Conservation (phyloP, 345 rosid species). For the Aquilaria malaccensis region DNA sequence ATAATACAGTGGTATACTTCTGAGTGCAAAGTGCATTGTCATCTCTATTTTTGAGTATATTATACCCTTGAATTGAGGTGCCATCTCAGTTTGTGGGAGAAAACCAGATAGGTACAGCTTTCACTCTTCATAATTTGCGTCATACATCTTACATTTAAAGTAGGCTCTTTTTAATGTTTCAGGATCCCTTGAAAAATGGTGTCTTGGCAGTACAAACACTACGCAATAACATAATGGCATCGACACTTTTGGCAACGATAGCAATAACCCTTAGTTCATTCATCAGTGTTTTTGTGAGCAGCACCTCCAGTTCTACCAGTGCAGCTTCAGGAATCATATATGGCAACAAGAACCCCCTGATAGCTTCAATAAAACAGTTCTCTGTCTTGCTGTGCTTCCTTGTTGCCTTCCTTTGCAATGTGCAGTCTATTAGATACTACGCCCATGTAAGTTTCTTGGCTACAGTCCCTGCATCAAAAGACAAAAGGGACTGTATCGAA, state of each 20-base stretch:
- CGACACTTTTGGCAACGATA: slow-evolving; percentile 85
- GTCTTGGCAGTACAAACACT: slow-evolving; percentile 76
- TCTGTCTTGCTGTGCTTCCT: slow-evolving; percentile 79
- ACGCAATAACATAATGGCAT: slow-evolving; percentile 97
- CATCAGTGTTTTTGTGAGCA: slow-evolving; percentile 76
- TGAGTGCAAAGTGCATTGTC: too few species aligned
- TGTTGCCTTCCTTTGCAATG: slow-evolving; percentile 83
- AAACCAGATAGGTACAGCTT: too few species aligned
- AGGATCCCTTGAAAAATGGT: slow-evolving; percentile 96
- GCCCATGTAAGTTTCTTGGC: slow-evolving; percentile 81
- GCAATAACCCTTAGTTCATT: slow-evolving; percentile 90
- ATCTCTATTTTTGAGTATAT: too few species aligned
- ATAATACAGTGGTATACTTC: too few species aligned
- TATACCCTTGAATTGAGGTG: too few species aligned
- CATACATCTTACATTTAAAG: too few species aligned
- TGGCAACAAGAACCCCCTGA: slow-evolving; percentile 47
- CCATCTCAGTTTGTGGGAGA: too few species aligned
- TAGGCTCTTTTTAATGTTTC: slow-evolving; percentile 11
- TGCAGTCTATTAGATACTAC: slow-evolving; percentile 86
- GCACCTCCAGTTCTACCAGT: slow-evolving; percentile 42
- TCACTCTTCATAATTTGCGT: too few species aligned
- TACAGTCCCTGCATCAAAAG: slow-evolving; percentile 57
- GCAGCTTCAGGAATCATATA: slow-evolving; percentile 37
- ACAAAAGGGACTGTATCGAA: slow-evolving; percentile 45
- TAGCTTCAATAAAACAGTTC: slow-evolving; percentile 77